A percentile compares a stretch with the other conserved stretches of the same genome.
Conservation (phyloP, 129 eudicot genomes). For the Tagetes erecta region DNA sequence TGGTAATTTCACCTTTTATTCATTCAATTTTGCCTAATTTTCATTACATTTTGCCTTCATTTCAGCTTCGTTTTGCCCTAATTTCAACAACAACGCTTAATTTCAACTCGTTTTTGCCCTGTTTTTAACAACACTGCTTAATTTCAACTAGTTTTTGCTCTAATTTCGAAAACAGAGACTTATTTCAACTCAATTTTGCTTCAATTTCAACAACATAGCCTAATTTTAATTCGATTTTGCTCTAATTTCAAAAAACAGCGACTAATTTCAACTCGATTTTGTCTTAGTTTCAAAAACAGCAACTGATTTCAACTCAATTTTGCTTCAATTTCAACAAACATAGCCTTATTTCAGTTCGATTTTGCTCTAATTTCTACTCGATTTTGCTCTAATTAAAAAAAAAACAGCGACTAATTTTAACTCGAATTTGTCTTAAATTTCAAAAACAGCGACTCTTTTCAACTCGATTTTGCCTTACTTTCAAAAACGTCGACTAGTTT, state of each 20-base stretch:
- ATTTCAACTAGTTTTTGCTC: background rate
- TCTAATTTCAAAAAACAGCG: background rate
- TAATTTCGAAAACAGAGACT: background rate
- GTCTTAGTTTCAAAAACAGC: background rate
- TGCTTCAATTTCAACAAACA: too few relatives aligned
- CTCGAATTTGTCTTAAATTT: background rate
- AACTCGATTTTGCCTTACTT: too few relatives aligned
- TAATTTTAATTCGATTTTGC: background rate
- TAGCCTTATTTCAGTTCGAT: too few relatives aligned
- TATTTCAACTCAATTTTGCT: too few relatives aligned
- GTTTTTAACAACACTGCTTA: background rate
- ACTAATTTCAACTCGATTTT: too few relatives aligned
- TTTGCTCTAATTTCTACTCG: too few relatives aligned
- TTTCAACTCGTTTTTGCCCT: background rate
- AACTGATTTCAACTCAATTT: too few relatives aligned
- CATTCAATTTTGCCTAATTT: background rate
- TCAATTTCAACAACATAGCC: too few relatives aligned
- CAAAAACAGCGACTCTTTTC: background rate
- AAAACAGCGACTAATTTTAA: too few relatives aligned
- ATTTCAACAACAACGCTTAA: background rate
- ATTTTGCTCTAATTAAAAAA: conserved; percentile 8
- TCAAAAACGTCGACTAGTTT: too few relatives aligned
- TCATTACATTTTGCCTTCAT: too few relatives aligned
- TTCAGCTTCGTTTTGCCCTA: background rate
- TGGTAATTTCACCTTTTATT: conserved; percentile 28